Evolutionary conservation across 2,329 filamentous ascomycete species (phyloP).

Genomic region (Fusarium brevicatenulatum): DNA sequence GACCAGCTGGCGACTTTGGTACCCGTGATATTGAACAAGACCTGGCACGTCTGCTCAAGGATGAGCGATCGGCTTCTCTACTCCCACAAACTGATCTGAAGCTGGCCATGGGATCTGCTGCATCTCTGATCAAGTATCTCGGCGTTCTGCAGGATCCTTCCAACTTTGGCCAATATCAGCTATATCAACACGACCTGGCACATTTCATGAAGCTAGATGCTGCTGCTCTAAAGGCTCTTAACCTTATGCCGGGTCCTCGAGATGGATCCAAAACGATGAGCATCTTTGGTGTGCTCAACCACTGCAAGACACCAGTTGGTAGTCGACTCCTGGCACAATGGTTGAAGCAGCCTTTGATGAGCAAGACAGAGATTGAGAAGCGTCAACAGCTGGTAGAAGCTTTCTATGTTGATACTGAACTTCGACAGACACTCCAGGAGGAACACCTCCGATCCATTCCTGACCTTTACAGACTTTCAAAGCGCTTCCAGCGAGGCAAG

Average conservation of each 20-base stretch:
- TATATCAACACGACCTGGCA: constrained; percentile 96
- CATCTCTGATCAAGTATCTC: constrained; percentile 94
- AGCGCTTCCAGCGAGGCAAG: constrained; percentile 91
- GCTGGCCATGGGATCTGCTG: constrained; percentile 93
- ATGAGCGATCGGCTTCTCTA: constrained; percentile 79
- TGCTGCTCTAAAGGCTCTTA: constrained; percentile 90
- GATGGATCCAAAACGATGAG: constrained; percentile 99
- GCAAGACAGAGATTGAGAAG: constrained; percentile 85
- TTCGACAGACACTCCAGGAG: constrained; percentile 96
- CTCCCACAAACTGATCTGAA: constrained; percentile 93
- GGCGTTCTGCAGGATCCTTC: constrained; percentile 88
- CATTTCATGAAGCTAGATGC: constrained; percentile 99
- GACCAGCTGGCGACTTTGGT: constrained; percentile 79
- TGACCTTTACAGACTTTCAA: constrained; percentile 91
- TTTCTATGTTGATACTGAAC: constrained; percentile 90
- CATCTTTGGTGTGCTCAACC: constrained; percentile 90
- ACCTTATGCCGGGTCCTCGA: constrained; percentile 94
- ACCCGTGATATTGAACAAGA: constrained; percentile 97
- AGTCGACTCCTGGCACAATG: constrained; percentile 92
- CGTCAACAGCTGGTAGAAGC: constrained; percentile 95
- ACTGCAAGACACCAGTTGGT: constrained; percentile 96
- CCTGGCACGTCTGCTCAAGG: constrained; percentile 84
- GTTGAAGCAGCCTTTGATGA: constrained; percentile 98
- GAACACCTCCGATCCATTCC: constrained; percentile 93
- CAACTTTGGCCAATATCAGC: constrained; percentile 96